These are phyloP conservation scores for Fistulinella cinereoalba DNA, from an alignment of 1,284 basidiomycete genomes.

Conservation along the genomic window DNA sequence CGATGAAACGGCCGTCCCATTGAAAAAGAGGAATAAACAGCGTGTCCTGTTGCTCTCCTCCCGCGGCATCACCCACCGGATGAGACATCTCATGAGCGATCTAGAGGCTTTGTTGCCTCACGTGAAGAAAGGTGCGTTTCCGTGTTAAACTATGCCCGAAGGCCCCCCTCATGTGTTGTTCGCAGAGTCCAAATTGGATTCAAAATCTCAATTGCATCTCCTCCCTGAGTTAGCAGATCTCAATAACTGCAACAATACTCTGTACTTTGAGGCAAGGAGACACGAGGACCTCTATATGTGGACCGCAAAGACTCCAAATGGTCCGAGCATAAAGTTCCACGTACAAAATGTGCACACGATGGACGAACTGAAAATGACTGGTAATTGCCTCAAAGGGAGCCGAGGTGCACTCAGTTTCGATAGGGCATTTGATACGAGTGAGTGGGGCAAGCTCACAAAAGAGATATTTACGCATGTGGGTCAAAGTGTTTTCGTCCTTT, in stretches of 20 bases:
- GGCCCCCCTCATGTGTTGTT: constrained; percentile 3
- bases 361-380: constrained; percentile 99
- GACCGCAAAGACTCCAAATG: constrained; percentile 97
- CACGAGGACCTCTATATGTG: constrained; percentile 97
- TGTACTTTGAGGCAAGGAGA: constrained; percentile 96
- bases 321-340: constrained; percentile 95
- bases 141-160: neutral
- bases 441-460: constrained; percentile 88
- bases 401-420: constrained; percentile 93
- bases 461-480: constrained; percentile 95
- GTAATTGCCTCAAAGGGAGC: constrained; percentile 96
- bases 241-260: constrained; percentile 96
- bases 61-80: constrained; percentile 92
- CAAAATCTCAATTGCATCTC: constrained; percentile 91
- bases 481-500: constrained; percentile 16
- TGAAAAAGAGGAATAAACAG: constrained; percentile 79
- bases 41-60: constrained; percentile 90
- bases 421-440: constrained; percentile 83
- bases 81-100: constrained; percentile 97
- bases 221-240: constrained; percentile 97
- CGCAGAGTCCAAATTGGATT: constrained; percentile 93
- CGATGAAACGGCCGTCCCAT: constrained; percentile 31
- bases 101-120: constrained; percentile 90
- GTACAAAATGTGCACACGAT: constrained; percentile 99
- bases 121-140: constrained; percentile 85